Conservation (phyloP, 345 rosid genomes). For the Salix brachista region DNA sequence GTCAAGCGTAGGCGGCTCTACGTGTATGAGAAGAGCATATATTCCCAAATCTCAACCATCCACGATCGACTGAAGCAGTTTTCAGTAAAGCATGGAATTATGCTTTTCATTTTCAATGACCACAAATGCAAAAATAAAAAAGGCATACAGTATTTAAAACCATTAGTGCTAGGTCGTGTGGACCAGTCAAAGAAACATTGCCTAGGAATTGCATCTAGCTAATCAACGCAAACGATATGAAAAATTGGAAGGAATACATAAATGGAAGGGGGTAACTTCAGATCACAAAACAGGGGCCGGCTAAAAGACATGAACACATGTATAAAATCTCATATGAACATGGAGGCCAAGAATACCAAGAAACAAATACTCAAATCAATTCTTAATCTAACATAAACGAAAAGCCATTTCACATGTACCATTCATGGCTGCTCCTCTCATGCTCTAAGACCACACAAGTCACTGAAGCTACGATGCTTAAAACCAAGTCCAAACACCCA, state of each 20-base stretch:
- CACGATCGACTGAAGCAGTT: conserved; percentile 16
- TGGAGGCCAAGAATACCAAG: neutral
- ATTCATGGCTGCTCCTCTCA: no score
- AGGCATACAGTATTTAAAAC: neutral
- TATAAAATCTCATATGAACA: neutral
- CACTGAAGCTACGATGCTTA: neutral
- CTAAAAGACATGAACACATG: neutral
- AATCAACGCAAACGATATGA: neutral
- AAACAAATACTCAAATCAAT: neutral
- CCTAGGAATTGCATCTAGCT: neutral
- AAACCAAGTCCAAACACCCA: neutral
- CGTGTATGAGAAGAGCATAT: conserved; percentile 14
- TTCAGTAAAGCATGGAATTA: conserved; percentile 4
- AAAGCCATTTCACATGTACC: neutral
- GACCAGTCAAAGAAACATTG: conserved; percentile 1
- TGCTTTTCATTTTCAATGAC: neutral
- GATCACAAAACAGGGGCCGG: conserved; percentile 2
- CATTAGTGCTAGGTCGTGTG: neutral
- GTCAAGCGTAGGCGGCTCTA: conserved; percentile 10
- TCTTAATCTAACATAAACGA: neutral
- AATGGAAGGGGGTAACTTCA: neutral
- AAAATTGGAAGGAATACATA: neutral
- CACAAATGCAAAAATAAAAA: neutral
- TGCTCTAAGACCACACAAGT: neutral
- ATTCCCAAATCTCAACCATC: conserved; percentile 24